A percentile compares a stretch with the other conserved stretches of the same genome.
These are phyloP conservation scores for Vanrija sp. DNA, from an alignment of 1,284 basidiomycete species.

Conservation along the genomic window DNA sequence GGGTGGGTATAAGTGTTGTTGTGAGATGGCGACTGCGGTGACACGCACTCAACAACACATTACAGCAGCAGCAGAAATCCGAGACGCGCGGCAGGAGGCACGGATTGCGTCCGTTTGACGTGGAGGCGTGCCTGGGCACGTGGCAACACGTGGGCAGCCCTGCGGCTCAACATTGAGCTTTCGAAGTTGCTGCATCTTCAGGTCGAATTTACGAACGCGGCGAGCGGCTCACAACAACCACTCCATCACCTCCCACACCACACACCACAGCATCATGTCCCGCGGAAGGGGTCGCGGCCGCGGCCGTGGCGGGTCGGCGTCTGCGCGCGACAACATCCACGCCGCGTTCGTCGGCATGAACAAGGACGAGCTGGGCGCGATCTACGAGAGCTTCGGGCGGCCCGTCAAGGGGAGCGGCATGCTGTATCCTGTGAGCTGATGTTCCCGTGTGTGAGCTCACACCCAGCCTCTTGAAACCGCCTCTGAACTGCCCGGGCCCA, in stretches of 20 bases:
- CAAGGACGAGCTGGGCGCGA: conserved; percentile 21
- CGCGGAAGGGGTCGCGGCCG: conserved; percentile 17
- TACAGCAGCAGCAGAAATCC: too few relatives aligned
- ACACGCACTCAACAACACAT: too few relatives aligned
- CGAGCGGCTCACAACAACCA: neutral
- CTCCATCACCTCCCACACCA: neutral
- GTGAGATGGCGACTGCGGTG: neutral
- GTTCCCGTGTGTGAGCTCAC: neutral
- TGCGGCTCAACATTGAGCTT: too few relatives aligned
- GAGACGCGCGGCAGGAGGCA: too few relatives aligned
- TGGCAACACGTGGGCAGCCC: neutral
- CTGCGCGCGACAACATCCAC: conserved; percentile 19
- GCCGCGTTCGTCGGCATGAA: conserved; percentile 21
- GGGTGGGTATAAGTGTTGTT: neutral
- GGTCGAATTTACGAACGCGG: too few relatives aligned
- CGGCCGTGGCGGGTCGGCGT: conserved; percentile 11
- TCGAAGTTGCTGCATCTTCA: neutral
- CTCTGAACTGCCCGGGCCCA: conserved; percentile 26
- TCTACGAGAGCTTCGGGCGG: conserved; percentile 18
- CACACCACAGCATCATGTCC: neutral
- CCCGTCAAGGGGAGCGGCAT: conserved; percentile 32
- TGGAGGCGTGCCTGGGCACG: neutral
- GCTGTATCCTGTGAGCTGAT: conserved; percentile 39
- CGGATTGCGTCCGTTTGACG: neutral
- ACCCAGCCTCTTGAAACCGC: conserved; percentile 29